A percentile compares a stretch with the other conserved stretches of the same genome.
phyloP scores from a whole-genome alignment of 2,329 filamentous ascomycete genomes.

The Diaporthe caulivora region DNA sequence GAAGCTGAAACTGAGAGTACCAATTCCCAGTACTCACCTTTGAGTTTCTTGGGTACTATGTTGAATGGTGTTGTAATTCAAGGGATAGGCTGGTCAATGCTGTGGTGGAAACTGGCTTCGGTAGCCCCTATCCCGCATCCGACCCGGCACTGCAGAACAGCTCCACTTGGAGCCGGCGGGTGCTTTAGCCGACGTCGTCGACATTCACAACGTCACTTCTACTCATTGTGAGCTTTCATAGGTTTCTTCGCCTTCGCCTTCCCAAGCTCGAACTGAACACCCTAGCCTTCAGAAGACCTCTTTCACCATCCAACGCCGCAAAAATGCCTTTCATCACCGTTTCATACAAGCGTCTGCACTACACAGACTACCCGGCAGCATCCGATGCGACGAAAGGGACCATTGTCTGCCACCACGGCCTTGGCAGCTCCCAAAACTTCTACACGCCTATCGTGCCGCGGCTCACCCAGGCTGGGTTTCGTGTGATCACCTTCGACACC shows the following conservation, averaged over 20 bases:
- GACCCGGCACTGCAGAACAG: background rate
- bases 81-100: background rate
- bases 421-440: constrained; percentile 36
- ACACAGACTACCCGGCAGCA: constrained; percentile 29
- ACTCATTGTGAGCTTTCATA: background rate
- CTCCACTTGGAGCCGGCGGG: constrained; percentile 22
- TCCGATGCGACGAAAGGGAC: constrained; percentile 19
- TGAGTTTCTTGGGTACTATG: background rate
- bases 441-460: constrained; percentile 32
- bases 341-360: constrained; percentile 29
- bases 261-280: background rate
- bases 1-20: accelerated
- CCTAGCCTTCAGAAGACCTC: no score
- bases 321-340: constrained; percentile 28
- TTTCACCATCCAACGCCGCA: no score
- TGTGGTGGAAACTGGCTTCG: background rate
- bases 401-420: constrained; percentile 37
- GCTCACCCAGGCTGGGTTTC: constrained; percentile 27
- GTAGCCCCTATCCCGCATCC: background rate
- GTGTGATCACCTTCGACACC: constrained; percentile 26
- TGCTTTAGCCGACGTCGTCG: constrained; percentile 30
- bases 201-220: background rate
- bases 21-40: background rate
- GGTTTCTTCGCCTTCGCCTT: background rate
- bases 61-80: background rate